These are phyloP conservation scores for Thuja plicata DNA, from an alignment of 83 land plant genomes.

Conservation along the genomic window DNA sequence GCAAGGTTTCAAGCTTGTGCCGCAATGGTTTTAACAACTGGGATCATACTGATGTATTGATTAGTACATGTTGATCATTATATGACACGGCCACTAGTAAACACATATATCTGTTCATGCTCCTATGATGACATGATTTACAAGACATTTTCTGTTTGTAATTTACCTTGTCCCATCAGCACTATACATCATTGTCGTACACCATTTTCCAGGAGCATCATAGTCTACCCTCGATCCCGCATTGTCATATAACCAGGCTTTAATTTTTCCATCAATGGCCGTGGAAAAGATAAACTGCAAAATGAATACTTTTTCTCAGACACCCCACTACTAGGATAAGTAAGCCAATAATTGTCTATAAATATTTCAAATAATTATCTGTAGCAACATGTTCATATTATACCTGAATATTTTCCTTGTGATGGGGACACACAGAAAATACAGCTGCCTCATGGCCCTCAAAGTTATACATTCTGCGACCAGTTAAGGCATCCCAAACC, in stretches of 20 bases:
- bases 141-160: neutral
- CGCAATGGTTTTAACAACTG: neutral
- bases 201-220: slow-evolving; percentile 93
- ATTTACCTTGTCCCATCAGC: slow-evolving; percentile 90
- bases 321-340: neutral
- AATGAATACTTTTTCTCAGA: neutral
- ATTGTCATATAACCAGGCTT: slow-evolving; percentile 91
- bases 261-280: slow-evolving; percentile 88
- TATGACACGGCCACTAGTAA: neutral
- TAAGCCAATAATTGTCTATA: neutral
- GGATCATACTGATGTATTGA: neutral
- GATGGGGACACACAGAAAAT: slow-evolving; percentile 75
- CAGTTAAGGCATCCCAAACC: slow-evolving; percentile 74
- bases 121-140: neutral
- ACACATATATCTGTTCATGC: neutral
- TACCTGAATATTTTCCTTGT: slow-evolving; percentile 77
- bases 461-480: slow-evolving; percentile 51
- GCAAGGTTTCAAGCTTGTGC: neutral
- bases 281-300: slow-evolving; percentile 94
- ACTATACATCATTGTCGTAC: slow-evolving; percentile 94
- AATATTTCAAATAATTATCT: neutral
- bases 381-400: neutral
- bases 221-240: slow-evolving; percentile 89
- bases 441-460: slow-evolving; percentile 84
- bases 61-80: neutral